Evolutionary conservation across 2,329 filamentous ascomycete genomes (phyloP), one percentile per base, ranked within the genome.

Genomic region (Teratosphaeria pseudoeucalypti): DNA sequence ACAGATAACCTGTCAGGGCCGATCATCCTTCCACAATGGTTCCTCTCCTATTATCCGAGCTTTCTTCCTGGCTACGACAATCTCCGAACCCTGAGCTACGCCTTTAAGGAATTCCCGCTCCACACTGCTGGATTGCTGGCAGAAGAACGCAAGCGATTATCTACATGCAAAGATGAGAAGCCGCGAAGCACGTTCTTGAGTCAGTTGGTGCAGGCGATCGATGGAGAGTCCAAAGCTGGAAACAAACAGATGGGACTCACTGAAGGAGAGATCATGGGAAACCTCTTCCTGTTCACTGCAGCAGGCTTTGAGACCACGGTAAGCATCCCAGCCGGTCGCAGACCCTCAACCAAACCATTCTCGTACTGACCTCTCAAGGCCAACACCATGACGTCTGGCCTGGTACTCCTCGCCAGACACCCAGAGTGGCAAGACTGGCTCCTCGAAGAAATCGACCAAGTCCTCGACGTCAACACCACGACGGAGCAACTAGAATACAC

Each of bases 391-490:
- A 73, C 76, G 0, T 83, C 78, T 62, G 75, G 78, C 2, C 64
- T 82, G n/a, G 72, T 74, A 1, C 67, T 81, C 4, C 71, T 83
- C 0, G 75, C 78, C 1, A 66, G 73, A 1, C 70, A 80, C 60
- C 78, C 79, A 0, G 66, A 78, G 57, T 77, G 77, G 70, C 81
- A 84, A 66, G 73, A 75, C 2, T 83, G 81, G 80, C 65, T 83
- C 3, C 68, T 70, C 9, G 78, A 79, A 58, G 82, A 84, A 63
- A 70, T 82, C 39, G 69, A 75, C 54, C 54, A 64, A 1, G 67
- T 80, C 6, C 34, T 76, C 6, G 63, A 64, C 4, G 62, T 63
- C 2, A 56, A 66, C 5, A 58, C 62, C 6, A 64, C 68, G 3
- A 55, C 61, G 3, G 69, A 68, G 2, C 61, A 65, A 2, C 65